These are phyloP conservation scores for Candida adriatica DNA, from an alignment of 805 yeast genomes.

Conservation along the genomic window DNA sequence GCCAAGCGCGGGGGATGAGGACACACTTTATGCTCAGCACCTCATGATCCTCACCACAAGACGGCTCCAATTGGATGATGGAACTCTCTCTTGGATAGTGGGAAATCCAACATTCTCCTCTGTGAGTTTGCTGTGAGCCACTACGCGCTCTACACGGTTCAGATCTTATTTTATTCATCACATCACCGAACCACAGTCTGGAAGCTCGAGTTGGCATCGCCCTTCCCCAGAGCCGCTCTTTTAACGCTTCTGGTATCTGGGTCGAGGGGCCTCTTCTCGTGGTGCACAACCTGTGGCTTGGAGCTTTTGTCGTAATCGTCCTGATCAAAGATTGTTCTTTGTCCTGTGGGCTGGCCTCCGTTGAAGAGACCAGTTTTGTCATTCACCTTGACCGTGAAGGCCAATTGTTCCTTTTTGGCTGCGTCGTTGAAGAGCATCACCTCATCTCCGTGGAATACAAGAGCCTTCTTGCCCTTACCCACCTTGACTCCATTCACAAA, in stretches of 20 bases:
- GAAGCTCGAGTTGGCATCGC: conserved; percentile 22
- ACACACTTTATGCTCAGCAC: too few species aligned
- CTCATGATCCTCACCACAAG: too few species aligned
- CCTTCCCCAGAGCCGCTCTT: conserved; percentile 23
- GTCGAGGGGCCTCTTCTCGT: conserved; percentile 5
- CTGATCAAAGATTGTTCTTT: conserved; percentile 4
- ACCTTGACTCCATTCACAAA: conserved; percentile 53
- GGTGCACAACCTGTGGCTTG: conserved; percentile 2
- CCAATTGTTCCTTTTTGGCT: conserved; percentile 41
- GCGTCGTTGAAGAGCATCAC: conserved; percentile 62
- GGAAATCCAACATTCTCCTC: too few species aligned
- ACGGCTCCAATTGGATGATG: too few species aligned
- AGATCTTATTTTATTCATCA: too few species aligned
- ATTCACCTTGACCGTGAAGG: conserved; percentile 44
- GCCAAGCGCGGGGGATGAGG: too few species aligned
- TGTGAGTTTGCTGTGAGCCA: too few species aligned
- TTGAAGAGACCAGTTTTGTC: conserved; percentile 62
- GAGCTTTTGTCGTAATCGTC: conserved; percentile 14
- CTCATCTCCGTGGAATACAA: conserved; percentile 58
- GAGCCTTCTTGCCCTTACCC: conserved; percentile 55
- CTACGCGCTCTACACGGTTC: too few species aligned
- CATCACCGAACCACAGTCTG: conserved; percentile 16
- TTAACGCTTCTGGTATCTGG: conserved; percentile 18
- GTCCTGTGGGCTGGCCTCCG: conserved; percentile 30
- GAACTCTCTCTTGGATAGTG: too few species aligned